Evolutionary conservation across 2,329 filamentous ascomycete species (phyloP).

Genomic region (Curvularia lunata): DNA sequence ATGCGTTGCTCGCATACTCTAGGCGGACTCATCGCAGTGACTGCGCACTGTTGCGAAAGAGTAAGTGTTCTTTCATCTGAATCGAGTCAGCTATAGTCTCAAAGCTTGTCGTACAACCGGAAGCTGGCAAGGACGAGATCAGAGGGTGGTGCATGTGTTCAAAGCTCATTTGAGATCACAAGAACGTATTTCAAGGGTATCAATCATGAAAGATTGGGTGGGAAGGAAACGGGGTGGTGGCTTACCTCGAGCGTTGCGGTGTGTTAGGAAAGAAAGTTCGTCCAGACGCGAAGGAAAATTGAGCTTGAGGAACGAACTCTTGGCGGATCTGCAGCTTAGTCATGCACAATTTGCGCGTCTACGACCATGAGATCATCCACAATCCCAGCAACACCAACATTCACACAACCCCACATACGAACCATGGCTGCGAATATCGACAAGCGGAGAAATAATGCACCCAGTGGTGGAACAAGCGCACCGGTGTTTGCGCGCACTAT

Average conservation of each 20-base stretch:
- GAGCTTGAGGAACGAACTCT: conserved; percentile 36
- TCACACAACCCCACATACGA: conserved; percentile 5
- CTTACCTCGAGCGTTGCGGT: conserved; percentile 36
- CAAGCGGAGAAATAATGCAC: conserved; percentile 88
- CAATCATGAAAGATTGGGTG: conserved; percentile 53
- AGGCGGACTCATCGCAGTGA: background rate
- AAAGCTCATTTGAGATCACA: conserved; percentile 62
- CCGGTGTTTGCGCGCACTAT: conserved; percentile 69
- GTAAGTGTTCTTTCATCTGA: conserved; percentile 6
- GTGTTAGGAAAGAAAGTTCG: conserved; percentile 29
- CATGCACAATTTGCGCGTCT: conserved; percentile 25
- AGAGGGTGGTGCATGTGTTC: conserved; percentile 70
- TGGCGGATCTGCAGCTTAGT: conserved; percentile 41
- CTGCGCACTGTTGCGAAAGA: background rate
- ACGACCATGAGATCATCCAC: conserved; percentile 20
- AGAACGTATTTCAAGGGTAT: conserved; percentile 60
- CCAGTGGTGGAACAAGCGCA: conserved; percentile 74
- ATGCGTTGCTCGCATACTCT: background rate
- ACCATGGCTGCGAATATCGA: conserved; percentile 58
- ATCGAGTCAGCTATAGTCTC: conserved; percentile 29
- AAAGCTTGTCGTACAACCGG: conserved; percentile 17
- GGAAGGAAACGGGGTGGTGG: conserved; percentile 8
- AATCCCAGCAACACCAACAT: conserved; percentile 8
- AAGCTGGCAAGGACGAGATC: conserved; percentile 31
- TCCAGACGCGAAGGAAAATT: conserved; percentile 35